Evolutionary conservation across 2,329 filamentous ascomycete species (phyloP), one percentile per base, ranked within the genome.

Genomic region (Pleurostoma richardsiae): DNA sequence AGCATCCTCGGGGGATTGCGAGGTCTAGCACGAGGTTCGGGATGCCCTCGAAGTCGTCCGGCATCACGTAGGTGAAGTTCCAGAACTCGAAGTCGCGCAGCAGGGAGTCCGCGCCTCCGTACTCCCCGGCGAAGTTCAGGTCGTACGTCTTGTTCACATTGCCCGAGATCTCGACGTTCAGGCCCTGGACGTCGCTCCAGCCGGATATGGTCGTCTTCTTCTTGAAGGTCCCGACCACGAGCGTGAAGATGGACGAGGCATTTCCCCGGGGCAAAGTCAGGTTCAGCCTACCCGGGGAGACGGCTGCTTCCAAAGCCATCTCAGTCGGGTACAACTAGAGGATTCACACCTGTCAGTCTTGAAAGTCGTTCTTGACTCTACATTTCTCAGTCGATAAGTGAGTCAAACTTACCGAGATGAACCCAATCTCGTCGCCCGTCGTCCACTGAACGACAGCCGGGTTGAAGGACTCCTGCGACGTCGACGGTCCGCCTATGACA

Each of bases 361-460:
- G 19, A 19, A 19, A 19, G 19, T 19, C 19, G 19, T 19, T 19
- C 19, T 19, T 19, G 19, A 19, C 2, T 19, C 19, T 19, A 19
- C 19, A 19, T 19, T 19, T 19, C 33, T 8, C 33, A 36, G 33
- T 36, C n/a, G n/a, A 8, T 2, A n/a, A 36, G n/a, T 36, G 33
- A n/a, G 33, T 36, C 8, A 29, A n/a, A 46, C 49, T 40, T 52
- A 62, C 54, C 33, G 56, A 63, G 40, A 62, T 57, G 43, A 64
- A 65, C 6, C 59, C 59, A 26, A 66, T 59, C 42, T 69, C 66
- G 26, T 56, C 54, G 4, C 65, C 68, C 4, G 67, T 69, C 11
- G 67, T 57, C 82, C 81, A 85, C 54, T 85, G 81, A 0, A 79
- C 70, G 5, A 84, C 74, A 0, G 77, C 76, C 0, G 81, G 81